These are phyloP conservation scores for Pyracantha coccinea DNA, from an alignment of 331 rosid species.

Conservation along the genomic window DNA sequence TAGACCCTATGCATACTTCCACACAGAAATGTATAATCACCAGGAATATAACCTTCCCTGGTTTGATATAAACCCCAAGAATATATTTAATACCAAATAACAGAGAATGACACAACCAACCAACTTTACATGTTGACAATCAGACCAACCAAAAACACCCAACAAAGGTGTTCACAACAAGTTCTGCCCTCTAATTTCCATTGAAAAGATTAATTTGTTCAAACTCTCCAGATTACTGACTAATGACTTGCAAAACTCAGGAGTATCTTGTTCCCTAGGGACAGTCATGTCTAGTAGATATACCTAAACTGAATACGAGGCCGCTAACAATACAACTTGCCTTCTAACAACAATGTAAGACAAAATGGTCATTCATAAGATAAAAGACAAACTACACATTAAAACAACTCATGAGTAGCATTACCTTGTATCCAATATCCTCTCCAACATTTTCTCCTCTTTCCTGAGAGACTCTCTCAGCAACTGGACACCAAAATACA, in stretches of 20 bases:
- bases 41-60: background rate
- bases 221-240: background rate
- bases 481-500: constrained; percentile 42
- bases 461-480: constrained; percentile 86
- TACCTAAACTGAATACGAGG: background rate
- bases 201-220: background rate
- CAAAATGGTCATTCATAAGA: constrained; percentile 1
- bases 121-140: background rate
- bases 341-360: background rate
- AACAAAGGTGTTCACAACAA: background rate
- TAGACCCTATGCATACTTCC: background rate
- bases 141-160: background rate
- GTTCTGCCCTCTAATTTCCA: background rate
- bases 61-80: background rate
- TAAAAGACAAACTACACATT: background rate
- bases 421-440: constrained; percentile 92
- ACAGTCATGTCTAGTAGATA: background rate
- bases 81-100: background rate
- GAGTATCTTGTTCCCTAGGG: background rate
- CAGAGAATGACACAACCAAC: background rate
- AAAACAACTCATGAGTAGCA: constrained; percentile 12
- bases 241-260: background rate
- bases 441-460: constrained; percentile 74
- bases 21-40: background rate
- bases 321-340: no score